phyloP scores from a whole-genome alignment of 345 rosid species.

The Aquilaria sinensis region DNA sequence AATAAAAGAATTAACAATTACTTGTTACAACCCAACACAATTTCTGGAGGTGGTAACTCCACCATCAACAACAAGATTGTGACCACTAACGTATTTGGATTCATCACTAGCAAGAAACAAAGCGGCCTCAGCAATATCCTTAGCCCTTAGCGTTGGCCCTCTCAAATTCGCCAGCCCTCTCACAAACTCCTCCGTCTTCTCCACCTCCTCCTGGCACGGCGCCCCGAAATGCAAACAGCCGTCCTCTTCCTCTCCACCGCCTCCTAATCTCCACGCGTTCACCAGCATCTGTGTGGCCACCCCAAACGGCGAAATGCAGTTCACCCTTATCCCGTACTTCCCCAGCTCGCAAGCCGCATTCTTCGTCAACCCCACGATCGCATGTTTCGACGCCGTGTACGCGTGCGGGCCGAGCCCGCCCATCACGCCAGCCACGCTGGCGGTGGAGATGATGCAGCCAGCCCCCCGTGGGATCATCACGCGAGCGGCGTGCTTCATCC shows the following conservation, averaged over 20 bases:
- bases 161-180: slow-evolving; percentile 53
- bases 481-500: slow-evolving; percentile 84
- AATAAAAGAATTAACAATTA: no score
- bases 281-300: slow-evolving; percentile 78
- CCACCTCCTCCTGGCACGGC: slow-evolving; percentile 37
- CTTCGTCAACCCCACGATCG: slow-evolving; percentile 74
- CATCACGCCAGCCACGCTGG: slow-evolving; percentile 80
- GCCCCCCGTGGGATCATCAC: slow-evolving; percentile 45
- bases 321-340: slow-evolving; percentile 62
- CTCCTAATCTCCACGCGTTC: slow-evolving; percentile 44
- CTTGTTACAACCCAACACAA: slow-evolving; percentile 62
- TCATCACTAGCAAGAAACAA: slow-evolving; percentile 78
- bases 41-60: slow-evolving; percentile 70
- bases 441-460: slow-evolving; percentile 68
- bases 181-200: slow-evolving; percentile 64
- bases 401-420: slow-evolving; percentile 90
- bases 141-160: slow-evolving; percentile 51
- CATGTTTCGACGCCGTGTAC: slow-evolving; percentile 85
- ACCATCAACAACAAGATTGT: slow-evolving; percentile 86
- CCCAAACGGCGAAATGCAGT: slow-evolving; percentile 85
- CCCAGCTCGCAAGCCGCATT: slow-evolving; percentile 82
- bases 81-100: slow-evolving; percentile 79
- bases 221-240: slow-evolving; percentile 25
- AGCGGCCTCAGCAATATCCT: slow-evolving; percentile 80
- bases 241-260: slow-evolving; percentile 23